Base-by-base conservation (phyloP, 805 yeast genomes). In the Yamadazyma akitaensis region DNA sequence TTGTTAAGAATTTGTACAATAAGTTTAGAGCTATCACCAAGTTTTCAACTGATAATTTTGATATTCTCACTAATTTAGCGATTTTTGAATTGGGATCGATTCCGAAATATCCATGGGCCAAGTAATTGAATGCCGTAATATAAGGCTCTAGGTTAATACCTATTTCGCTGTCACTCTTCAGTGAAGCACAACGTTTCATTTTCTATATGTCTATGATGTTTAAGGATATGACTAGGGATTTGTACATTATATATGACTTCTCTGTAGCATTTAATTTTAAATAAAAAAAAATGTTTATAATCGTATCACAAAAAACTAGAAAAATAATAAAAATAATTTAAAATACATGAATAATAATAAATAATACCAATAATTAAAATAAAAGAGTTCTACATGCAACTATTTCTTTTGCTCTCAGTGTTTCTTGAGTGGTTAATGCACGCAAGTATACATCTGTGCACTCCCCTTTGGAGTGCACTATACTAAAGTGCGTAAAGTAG, bases 1-100 rank as follows among this genome's bases (percentile, higher is more conserved):
- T 52, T 13, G 8, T 34, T 2, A 32, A 18, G 39, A 52, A 52
- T 42, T 49, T 47, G 36, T 49, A 41, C 1, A 47, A 10, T 9
- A 52, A 32, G 18, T 47, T 37, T 7, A 52, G 13, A 19, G 50
- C 28, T n/a, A 52, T 49, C 5, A 49, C 38, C 31, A 49, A 38
- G 25, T 49, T 52, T 11, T 49, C 53, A 7, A 43, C 38, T 5
- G 50, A 39, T 11, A 52, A 37, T 14, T 52, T 52, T 3, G 49
- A 45, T 5, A 52, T 41, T 16, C 32, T 36, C 12, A 52, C 37
- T 3, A 52, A 37, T 38, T 52, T 47, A 44, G 17, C 21, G 34
- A 13, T 43, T 44, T 4, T 33, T 5, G 17, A 7, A 16, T 32
- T 13, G 14, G 44, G 38, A 8, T 36, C 30, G 4, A 32, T 30